Base-by-base conservation (phyloP, 805 yeast genomes). In the Candida nitratophila region DNA sequence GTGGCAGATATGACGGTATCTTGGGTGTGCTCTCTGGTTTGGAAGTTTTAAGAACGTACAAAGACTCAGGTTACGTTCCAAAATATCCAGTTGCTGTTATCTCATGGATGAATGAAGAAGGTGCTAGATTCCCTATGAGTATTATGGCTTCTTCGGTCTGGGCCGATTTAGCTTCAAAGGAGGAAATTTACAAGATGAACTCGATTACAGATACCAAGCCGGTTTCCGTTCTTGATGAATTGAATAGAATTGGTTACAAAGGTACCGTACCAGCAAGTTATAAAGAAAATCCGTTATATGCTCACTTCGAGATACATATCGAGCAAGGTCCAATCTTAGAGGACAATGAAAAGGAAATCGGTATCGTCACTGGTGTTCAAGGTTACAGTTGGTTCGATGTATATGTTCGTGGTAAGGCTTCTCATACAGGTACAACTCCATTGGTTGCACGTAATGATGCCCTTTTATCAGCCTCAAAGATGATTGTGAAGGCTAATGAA, bases 71-170 rank as follows among this genome's bases (percentile, higher is more conserved):
- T 37, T 72, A 63, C 53, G 68, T 65, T 11, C 86, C 90, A n/a
- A 72, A 78, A 43, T 81, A 69, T 48, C 88, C 88, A 9, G 73
- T 83, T 44, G 79, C 82, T 6, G 69, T 79, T 4, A 71, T 83
- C 35, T 71, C 77, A 54, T 83, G 90, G 90, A 79, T 81, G 59
- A 83, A 83, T 54, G 90, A 83, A 56, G 90, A 83, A 64, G 90
- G 90, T 45, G 88, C 89, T 0, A 63, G 90, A 41, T 83, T 81
- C 54, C 86, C 88, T n/a, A 68, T 75, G 62, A 70, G 82, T 37
- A 71, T 79, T 59, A 80, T 82, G 75, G 74, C 83, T 2, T 76
- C 83, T 4, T 71, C 81, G 14, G 86, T 81, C 2, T 83, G 85
- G 85, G 77, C 86, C 3, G 83, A 75, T 12, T 59, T 64, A 24